Evolutionary conservation across 192 early-diverging fungal species (phyloP).

Genomic region (Umbelopsis sp.): DNA sequence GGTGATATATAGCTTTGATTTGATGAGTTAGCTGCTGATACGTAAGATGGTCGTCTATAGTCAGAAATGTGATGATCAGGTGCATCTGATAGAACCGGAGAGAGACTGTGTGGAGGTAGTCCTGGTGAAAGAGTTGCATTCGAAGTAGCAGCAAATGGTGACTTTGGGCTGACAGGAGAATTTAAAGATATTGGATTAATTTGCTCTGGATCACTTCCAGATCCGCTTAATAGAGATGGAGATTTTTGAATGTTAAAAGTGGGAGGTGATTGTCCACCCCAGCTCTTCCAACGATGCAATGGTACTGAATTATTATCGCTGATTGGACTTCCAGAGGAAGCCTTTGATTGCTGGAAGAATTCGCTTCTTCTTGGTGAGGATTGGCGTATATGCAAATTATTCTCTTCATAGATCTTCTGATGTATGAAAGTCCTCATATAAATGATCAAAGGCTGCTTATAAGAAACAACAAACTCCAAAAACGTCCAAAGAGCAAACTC

Average conservation of each 20-base stretch:
- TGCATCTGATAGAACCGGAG: not conserved
- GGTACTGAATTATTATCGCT: conserved; percentile 27
- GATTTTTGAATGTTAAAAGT: conserved; percentile 5
- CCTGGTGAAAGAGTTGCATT: not conserved
- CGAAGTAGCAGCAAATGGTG: not conserved
- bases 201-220: not conserved
- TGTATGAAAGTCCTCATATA: conserved; percentile 47
- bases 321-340: conserved; percentile 19
- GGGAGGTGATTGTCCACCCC: conserved; percentile 38
- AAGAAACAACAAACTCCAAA: conserved; percentile 52
- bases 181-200: not conserved
- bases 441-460: conserved; percentile 48
- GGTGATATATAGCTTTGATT: conserved; percentile 1
- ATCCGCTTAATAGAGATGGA: not conserved
- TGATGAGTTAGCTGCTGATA: not conserved
- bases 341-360: not conserved
- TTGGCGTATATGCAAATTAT: conserved; percentile 4
- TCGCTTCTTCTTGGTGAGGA: conserved; percentile 21
- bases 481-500: conserved; percentile 56
- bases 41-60: not conserved
- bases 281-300: conserved; percentile 45
- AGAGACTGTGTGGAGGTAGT: not conserved
- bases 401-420: conserved; percentile 39
- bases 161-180: not conserved
- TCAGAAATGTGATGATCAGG: not conserved